These are phyloP conservation scores for Anastatica hierochuntica DNA, from an alignment of 345 rosid species.

Conservation along the genomic window DNA sequence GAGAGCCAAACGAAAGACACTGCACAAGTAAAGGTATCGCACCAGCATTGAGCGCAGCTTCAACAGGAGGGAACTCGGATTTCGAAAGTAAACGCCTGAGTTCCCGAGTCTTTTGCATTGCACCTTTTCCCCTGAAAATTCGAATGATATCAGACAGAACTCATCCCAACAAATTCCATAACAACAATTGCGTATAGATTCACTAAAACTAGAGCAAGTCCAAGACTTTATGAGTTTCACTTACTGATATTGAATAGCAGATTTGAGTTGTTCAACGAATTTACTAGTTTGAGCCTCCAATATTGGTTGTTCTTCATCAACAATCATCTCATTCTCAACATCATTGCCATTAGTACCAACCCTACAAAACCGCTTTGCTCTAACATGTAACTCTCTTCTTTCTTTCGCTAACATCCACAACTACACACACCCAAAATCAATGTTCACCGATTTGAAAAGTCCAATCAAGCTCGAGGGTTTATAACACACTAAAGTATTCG, in stretches of 20 bases:
- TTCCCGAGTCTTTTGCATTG: constrained; percentile 81
- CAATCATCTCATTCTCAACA: constrained; percentile 54
- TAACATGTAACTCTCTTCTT: constrained; percentile 70
- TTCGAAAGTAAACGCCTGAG: constrained; percentile 76
- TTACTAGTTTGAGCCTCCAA: constrained; percentile 56
- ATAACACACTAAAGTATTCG: too few species aligned
- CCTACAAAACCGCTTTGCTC: constrained; percentile 82
- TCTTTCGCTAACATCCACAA: constrained; percentile 83
- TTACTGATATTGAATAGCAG: constrained; percentile 59
- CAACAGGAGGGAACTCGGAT: constrained; percentile 78
- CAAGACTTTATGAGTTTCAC: constrained; percentile 17
- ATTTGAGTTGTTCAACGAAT: constrained; percentile 66
- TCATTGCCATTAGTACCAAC: constrained; percentile 48
- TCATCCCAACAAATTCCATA: too few species aligned
- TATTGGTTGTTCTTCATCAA: constrained; percentile 67
- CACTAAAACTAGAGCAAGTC: too few species aligned
- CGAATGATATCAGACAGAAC: constrained; percentile 1
- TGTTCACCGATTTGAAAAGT: too few species aligned
- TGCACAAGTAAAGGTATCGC: constrained; percentile 77
- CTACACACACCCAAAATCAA: too few species aligned
- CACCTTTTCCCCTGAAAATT: constrained; percentile 66
- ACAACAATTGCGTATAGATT: too few species aligned
- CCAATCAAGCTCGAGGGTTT: too few species aligned
- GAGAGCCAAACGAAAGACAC: constrained; percentile 86
- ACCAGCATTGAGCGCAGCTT: constrained; percentile 71